A percentile compares a stretch with the other conserved stretches of the same genome.
Conservation (phyloP, 2,329 filamentous ascomycete genomes). For the Orbilia javanica region DNA sequence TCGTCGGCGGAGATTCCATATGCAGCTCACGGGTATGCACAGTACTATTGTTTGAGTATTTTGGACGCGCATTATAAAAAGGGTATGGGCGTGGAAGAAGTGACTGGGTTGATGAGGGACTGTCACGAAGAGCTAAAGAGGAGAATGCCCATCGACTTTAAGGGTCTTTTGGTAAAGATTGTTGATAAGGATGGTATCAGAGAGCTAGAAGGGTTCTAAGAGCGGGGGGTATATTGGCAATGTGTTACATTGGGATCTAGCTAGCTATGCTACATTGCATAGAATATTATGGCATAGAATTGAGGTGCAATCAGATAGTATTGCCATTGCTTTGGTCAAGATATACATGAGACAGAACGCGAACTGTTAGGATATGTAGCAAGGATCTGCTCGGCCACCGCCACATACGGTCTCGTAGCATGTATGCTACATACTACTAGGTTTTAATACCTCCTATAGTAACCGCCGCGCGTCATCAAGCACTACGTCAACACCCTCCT, state of each 20-base stretch:
- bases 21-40: slow-evolving; percentile 96
- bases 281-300: slow-evolving; percentile 33
- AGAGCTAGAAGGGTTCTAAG: slow-evolving; percentile 70
- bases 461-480: slow-evolving; percentile 12
- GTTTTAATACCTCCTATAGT: neutral
- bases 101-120: slow-evolving; percentile 91
- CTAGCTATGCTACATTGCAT: slow-evolving; percentile 20
- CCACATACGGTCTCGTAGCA: too few relatives aligned
- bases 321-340: neutral
- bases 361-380: neutral
- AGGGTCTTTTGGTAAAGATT: slow-evolving; percentile 93
- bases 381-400: neutral
- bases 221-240: neutral
- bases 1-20: slow-evolving; percentile 89
- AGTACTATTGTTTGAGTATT: slow-evolving; percentile 95
- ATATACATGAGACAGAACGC: neutral
- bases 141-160: slow-evolving; percentile 97
- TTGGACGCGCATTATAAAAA: slow-evolving; percentile 99
- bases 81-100: slow-evolving; percentile 87
- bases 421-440: too few relatives aligned
- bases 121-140: slow-evolving; percentile 98
- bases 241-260: slow-evolving; percentile 13
- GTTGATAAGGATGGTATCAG: slow-evolving; percentile 93
- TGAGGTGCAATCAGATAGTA: slow-evolving; percentile 11
- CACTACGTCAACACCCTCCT: neutral